Evolutionary conservation across 2,329 filamentous ascomycete species (phyloP), one percentile per base, ranked within the genome.

Genomic region (Exophiala sp.): DNA sequence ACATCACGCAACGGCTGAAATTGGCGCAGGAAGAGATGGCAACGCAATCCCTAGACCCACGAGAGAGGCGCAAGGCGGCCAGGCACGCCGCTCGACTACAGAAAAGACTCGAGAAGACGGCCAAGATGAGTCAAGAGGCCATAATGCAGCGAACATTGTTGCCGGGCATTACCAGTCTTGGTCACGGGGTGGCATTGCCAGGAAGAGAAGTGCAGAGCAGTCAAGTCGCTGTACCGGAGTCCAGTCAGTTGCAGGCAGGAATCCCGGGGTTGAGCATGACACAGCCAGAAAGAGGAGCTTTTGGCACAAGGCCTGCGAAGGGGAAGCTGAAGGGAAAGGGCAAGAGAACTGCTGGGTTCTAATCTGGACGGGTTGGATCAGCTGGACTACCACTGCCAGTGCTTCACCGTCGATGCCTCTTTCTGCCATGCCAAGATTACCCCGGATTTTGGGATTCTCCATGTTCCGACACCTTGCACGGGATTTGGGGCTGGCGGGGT

Each of bases 391-490:
- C n/a, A n/a, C n/a, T n/a, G n/a, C n/a, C n/a, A n/a, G n/a, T n/a
- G n/a, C n/a, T n/a, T n/a, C n/a, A n/a, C n/a, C n/a, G n/a, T n/a
- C n/a, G n/a, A n/a, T n/a, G n/a, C n/a, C n/a, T n/a, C n/a, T n/a
- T n/a, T n/a, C n/a, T 6, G 7, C n/a, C 37, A n/a, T n/a, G 13
- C 24, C 30, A 46, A 43, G 47, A 5, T 13, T 56, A 44, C 52
- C 55, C 55, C 55, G 55, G 52, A 52, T 53, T 55, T 55, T 53
- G 37, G 34, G 42, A 52, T 54, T 52, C 48, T 54, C 54, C 54
- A 43, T 29, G 11, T 18, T 43, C 40, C 40, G 40, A 30, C 14
- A 16, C 34, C 6, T 8, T 11, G 6, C 34, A 19, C 34, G 34
- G 34, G 27, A 19, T 9, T 5, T 14, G 34, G n/a, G n/a, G n/a